A percentile compares a stretch with the other conserved stretches of the same genome.
Conservation (phyloP, 2,329 filamentous ascomycete genomes). For the Penicillium brasilianum region DNA sequence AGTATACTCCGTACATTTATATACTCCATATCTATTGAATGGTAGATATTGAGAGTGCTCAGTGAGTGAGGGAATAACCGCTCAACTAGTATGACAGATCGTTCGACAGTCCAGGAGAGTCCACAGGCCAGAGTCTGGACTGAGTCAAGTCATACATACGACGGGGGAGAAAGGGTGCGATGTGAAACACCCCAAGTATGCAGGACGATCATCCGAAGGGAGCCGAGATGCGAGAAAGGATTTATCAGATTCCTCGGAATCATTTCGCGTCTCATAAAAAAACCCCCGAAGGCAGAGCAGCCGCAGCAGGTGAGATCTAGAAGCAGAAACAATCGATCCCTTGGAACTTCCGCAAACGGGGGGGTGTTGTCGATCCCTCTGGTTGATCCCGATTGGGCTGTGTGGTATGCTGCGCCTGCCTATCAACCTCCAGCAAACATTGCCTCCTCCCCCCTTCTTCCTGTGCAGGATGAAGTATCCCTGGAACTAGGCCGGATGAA, state of each 20-base stretch:
- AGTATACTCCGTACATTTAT: too few species aligned
- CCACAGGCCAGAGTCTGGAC: background rate
- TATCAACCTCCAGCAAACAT: background rate
- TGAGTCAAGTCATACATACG: background rate
- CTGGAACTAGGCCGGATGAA: conserved; percentile 1
- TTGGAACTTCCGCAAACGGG: background rate
- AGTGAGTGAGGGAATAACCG: background rate
- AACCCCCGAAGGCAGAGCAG: background rate
- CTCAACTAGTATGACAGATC: too few species aligned
- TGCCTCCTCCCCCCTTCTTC: background rate
- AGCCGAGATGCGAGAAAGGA: background rate
- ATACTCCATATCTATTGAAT: background rate
- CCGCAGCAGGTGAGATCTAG: background rate
- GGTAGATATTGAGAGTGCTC: background rate
- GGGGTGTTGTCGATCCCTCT: background rate
- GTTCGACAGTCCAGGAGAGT: background rate
- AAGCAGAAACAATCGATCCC: background rate
- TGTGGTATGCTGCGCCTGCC: conserved; percentile 1
- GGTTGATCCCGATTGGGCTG: background rate
- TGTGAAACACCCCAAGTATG: conserved; percentile 6
- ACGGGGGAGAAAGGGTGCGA: background rate
- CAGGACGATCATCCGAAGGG: conserved; percentile 3
- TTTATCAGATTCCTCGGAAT: conserved; percentile 1
- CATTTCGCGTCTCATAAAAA: background rate
- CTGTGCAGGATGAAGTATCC: background rate